A percentile compares a stretch with the other conserved stretches of the same genome.
Evolutionary conservation across 2,329 filamentous ascomycete genomes (phyloP).

Genomic region (Aspergillus sp.): DNA sequence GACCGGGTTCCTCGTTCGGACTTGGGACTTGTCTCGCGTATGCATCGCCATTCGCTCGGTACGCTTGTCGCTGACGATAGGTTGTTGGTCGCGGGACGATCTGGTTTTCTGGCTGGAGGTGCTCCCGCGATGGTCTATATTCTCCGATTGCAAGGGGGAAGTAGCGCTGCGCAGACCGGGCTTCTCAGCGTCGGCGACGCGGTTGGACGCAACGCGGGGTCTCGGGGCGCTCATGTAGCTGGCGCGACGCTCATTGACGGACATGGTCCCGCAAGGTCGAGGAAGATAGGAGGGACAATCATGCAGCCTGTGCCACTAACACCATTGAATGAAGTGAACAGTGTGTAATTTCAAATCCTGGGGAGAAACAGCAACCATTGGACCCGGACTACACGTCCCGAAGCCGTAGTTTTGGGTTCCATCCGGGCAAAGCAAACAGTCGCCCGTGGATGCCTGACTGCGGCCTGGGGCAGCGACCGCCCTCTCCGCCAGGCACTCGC

Average conservation of each 20-base stretch:
- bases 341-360: background rate
- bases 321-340: background rate
- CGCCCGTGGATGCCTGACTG: slow-evolving; percentile 16
- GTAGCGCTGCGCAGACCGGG: slow-evolving; percentile 28
- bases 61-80: slow-evolving; percentile 41
- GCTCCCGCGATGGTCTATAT: slow-evolving; percentile 36
- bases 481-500: slow-evolving; percentile 35
- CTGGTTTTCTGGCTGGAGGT: slow-evolving; percentile 35
- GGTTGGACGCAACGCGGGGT: slow-evolving; percentile 45
- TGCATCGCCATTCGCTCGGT: slow-evolving; percentile 53
- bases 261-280: slow-evolving; percentile 36
- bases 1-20: slow-evolving; percentile 61
- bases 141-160: slow-evolving; percentile 34
- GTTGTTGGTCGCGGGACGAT: slow-evolving; percentile 36
- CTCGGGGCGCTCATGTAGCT: slow-evolving; percentile 41
- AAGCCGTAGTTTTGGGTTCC: slow-evolving; percentile 2
- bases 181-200: slow-evolving; percentile 38
- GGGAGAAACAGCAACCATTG: background rate
- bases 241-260: slow-evolving; percentile 43
- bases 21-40: slow-evolving; percentile 63
- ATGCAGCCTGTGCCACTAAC: slow-evolving; percentile 26
- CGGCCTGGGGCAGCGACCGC: slow-evolving; percentile 22
- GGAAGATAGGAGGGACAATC: slow-evolving; percentile 18
- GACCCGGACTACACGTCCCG: background rate
- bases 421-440: slow-evolving; percentile 4